Evolutionary conservation across 1,139 yeast genomes (phyloP).

Genomic region (Nakaseomyces uthaithaninus): DNA sequence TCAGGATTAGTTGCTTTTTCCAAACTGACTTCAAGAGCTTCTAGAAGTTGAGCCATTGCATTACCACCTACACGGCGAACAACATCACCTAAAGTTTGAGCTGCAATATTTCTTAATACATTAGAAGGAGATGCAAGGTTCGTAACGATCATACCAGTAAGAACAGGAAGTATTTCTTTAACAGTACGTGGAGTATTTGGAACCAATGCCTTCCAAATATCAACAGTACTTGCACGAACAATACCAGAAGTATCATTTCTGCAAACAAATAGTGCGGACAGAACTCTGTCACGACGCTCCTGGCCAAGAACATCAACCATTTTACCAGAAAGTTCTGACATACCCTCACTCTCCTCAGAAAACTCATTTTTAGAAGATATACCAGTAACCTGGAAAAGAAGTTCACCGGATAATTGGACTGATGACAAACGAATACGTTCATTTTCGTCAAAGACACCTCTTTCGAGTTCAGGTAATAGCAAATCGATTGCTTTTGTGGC

Average conservation of each 20-base stretch:
- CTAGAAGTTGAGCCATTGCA: constrained; percentile 76
- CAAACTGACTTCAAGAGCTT: constrained; percentile 69
- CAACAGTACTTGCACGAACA: constrained; percentile 87
- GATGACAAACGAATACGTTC: constrained; percentile 89
- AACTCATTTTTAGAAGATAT: constrained; percentile 56
- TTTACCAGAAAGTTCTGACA: constrained; percentile 55
- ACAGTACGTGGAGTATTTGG: constrained; percentile 95
- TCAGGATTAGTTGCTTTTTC: constrained; percentile 54
- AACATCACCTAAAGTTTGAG: constrained; percentile 88
- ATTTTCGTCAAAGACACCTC: constrained; percentile 74
- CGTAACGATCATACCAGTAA: constrained; percentile 71
- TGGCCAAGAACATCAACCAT: constrained; percentile 76
- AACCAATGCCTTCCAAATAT: constrained; percentile 95
- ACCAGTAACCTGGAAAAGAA: constrained; percentile 91
- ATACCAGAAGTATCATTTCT: constrained; percentile 85
- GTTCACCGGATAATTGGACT: constrained; percentile 94
- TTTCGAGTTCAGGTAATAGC: constrained; percentile 86
- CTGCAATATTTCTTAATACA: constrained; percentile 78
- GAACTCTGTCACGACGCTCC: constrained; percentile 79
- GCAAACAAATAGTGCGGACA: constrained; percentile 80
- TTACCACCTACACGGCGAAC: constrained; percentile 92
- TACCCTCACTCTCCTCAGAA: constrained; percentile 52
- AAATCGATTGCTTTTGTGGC: constrained; percentile 91
- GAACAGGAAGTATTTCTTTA: constrained; percentile 80
- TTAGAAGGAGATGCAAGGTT: constrained; percentile 76